phyloP scores from a whole-genome alignment of 2,329 filamentous ascomycete genomes.

The Fragosphaeria purpurea region DNA sequence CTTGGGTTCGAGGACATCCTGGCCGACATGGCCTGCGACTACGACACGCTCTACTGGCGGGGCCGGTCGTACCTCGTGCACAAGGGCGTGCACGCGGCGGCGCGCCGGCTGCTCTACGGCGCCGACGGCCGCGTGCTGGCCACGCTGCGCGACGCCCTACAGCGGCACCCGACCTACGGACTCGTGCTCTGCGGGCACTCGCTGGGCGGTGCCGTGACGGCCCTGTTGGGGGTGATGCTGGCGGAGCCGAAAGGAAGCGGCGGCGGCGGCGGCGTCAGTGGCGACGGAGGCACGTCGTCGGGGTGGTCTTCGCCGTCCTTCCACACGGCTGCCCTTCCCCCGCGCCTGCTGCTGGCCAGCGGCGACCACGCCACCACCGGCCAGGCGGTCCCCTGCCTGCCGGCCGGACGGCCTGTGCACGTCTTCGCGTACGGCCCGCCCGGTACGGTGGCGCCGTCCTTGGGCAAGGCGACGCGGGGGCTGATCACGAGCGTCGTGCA shows the following conservation, averaged over 20 bases:
- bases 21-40: constrained; percentile 65
- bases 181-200: constrained; percentile 62
- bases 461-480: constrained; percentile 60
- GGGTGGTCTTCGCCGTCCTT: constrained; percentile 13
- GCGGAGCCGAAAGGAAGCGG: constrained; percentile 39
- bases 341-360: constrained; percentile 22
- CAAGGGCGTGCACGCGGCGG: constrained; percentile 65
- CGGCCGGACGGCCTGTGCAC: constrained; percentile 60
- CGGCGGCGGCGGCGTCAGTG: constrained; percentile 32
- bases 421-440: constrained; percentile 73
- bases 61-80: constrained; percentile 59
- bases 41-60: constrained; percentile 55
- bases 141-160: constrained; percentile 54
- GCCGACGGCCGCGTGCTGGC: constrained; percentile 56
- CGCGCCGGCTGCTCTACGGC: constrained; percentile 55
- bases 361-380: not conserved
- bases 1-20: constrained; percentile 65
- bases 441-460: constrained; percentile 58
- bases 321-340: constrained; percentile 46
- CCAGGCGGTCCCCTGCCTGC: constrained; percentile 34
- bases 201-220: constrained; percentile 59
- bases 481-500: constrained; percentile 68
- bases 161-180: constrained; percentile 59
- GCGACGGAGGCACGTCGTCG: not conserved
- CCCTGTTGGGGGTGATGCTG: constrained; percentile 60